Evolutionary conservation across 169 alveolate genomes (phyloP).

Genomic region (Plasmodium cynomolgi): DNA sequence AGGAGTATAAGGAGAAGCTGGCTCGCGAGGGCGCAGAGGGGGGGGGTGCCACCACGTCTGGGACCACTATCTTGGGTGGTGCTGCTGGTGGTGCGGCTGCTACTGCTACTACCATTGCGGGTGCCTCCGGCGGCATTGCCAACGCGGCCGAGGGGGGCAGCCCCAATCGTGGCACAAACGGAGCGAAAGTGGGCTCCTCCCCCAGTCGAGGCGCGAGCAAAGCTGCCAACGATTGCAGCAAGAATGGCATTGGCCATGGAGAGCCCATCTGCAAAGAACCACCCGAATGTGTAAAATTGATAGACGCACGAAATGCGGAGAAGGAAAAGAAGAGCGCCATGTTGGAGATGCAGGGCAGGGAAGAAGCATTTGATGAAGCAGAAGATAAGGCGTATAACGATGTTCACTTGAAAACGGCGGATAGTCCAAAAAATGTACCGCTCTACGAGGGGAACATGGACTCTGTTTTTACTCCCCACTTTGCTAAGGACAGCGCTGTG

Average conservation of each 20-base stretch:
- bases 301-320: not conserved
- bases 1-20: constrained; percentile 40
- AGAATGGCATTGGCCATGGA: not conserved
- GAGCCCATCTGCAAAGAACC: not conserved
- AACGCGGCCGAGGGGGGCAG: not conserved
- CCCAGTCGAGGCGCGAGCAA: not conserved
- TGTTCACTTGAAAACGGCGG: not conserved
- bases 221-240: not conserved
- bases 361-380: not conserved
- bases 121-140: not conserved
- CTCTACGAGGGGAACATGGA: not conserved
- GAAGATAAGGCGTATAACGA: not conserved
- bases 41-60: not conserved
- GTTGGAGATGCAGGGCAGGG: not conserved
- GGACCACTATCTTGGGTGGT: not conserved
- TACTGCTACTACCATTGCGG: not conserved
- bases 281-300: not conserved
- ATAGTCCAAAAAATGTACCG: not conserved
- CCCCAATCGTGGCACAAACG: not conserved
- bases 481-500: not conserved
- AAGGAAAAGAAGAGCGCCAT: not conserved
- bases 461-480: not conserved
- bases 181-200: not conserved
- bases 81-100: no score
- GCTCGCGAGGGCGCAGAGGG: not conserved